Evolutionary conservation across 805 yeast species (phyloP), one percentile per base, ranked within the genome.

Genomic region (Candida silvatica): DNA sequence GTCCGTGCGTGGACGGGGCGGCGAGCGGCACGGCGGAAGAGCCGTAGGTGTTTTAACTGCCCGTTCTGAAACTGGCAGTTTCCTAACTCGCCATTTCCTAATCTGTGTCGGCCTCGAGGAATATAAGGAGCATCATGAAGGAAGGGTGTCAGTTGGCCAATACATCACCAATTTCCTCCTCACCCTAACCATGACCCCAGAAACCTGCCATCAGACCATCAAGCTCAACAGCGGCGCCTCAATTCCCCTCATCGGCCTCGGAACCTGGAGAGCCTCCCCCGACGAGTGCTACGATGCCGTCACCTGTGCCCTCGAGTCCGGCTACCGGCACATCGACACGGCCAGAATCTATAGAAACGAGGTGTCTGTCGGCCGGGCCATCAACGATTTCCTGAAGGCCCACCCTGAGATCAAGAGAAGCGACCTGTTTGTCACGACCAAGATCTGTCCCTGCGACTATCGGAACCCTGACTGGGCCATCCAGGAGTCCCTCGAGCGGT

Each of bases 301-400:
- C 31, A 54, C 61, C 31, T 49, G 65, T 23, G 94, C 94, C 6
- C 52, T 79, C 39, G 58, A 77, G 43, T 64, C 66, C 32, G 90
- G 90, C 20, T 80, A 80, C 61, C 69, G 74, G 44, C 94, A 83
- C 55, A 77, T 84, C 43, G 94, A 83, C 56, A 74, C 85, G 17
- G 92, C 94, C 23, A 73, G 76, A 27, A 65, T 67, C 32, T 83
- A 82, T 58, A 61, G 66, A 7, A 81, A 80, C 49, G 90, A 82
- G 55, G 75, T 52, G 33, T 58, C 61, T 61, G 54, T 61, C 73
- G 49, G 94, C 22, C 62, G 66, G 35, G 92, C 79, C 4, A 70
- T 80, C 35, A 42, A 48, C 14, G 66, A 61, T 32, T 45, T 43
- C 42, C 20, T 48, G 40, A 22, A 7, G 7, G 67, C 58, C 36